These are phyloP conservation scores for Kodamaea sp. DNA, from an alignment of 1,139 yeast species.

Conservation along the genomic window DNA sequence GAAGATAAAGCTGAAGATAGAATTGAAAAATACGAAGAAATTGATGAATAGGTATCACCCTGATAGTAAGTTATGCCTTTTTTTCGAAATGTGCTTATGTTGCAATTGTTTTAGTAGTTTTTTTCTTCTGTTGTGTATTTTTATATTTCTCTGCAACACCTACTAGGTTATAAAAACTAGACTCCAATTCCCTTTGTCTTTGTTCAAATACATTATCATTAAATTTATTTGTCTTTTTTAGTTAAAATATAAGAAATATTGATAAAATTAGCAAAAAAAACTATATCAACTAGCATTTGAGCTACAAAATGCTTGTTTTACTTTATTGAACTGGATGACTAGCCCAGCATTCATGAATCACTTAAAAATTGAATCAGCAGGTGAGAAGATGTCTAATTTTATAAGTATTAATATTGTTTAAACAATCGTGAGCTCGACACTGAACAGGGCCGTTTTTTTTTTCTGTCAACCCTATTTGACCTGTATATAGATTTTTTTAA, in stretches of 20 bases:
- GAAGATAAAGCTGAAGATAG: slow-evolving; percentile 62
- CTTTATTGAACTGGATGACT: background rate
- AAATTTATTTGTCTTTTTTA: background rate
- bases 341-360: too few species aligned
- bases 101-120: background rate
- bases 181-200: background rate
- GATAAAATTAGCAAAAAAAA: background rate
- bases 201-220: background rate
- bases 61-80: background rate
- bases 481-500: too few species aligned
- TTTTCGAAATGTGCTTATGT: background rate
- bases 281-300: background rate
- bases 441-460: slow-evolving; percentile 38
- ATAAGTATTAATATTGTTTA: background rate
- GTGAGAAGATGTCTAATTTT: too few species aligned
- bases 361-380: too few species aligned
- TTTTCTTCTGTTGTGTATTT: background rate
- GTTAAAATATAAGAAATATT: too few species aligned
- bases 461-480: background rate
- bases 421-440: slow-evolving; percentile 41
- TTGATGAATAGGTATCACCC: slow-evolving; percentile 22
- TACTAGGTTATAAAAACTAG: background rate
- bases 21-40: slow-evolving; percentile 45
- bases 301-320: background rate
- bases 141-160: background rate